Percentiles rank a stretch among this genome's conserved stretches.
phyloP scores from a whole-genome alignment of 768 basidiomycete genomes.

The Trametopsis cervina region DNA sequence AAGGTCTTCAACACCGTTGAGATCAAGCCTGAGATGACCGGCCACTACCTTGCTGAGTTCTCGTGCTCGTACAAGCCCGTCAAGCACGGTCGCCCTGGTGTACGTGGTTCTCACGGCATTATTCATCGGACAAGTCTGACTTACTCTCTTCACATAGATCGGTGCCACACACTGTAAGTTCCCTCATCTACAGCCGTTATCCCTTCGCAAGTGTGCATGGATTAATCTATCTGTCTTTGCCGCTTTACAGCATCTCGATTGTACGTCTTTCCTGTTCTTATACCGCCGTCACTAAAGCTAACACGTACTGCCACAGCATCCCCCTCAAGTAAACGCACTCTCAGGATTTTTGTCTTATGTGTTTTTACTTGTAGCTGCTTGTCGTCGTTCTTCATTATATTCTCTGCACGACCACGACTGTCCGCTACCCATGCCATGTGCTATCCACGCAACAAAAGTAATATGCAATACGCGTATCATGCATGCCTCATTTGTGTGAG shows the following conservation, averaged over 20 bases:
- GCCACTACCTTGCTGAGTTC: constrained; percentile 98
- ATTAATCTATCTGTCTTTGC: no score
- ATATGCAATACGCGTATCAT: constrained; percentile 30
- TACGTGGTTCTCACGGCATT: constrained; percentile 38
- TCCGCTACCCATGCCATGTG: constrained; percentile 19
- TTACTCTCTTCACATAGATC: constrained; percentile 40
- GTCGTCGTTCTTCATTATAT: constrained; percentile 1
- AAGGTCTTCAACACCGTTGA: constrained; percentile 96
- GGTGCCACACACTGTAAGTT: constrained; percentile 85
- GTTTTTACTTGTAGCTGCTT: constrained; percentile 21
- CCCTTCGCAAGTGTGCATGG: no score
- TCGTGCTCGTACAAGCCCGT: constrained; percentile 97
- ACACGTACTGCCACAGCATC: constrained; percentile 43
- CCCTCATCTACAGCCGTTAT: background rate
- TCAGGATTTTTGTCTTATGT: constrained; percentile 17
- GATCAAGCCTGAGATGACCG: constrained; percentile 99
- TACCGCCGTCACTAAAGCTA: constrained; percentile 9
- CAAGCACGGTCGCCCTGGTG: constrained; percentile 99
- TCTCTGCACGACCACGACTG: constrained; percentile 3
- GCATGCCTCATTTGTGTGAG: no score
- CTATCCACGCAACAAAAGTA: constrained; percentile 25
- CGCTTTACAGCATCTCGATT: constrained; percentile 59
- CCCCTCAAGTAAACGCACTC: constrained; percentile 81
- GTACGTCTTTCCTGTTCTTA: constrained; percentile 32
- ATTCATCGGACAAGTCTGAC: constrained; percentile 9